Conservation (phyloP, 345 rosid genomes). For the Ceriops decandra region DNA sequence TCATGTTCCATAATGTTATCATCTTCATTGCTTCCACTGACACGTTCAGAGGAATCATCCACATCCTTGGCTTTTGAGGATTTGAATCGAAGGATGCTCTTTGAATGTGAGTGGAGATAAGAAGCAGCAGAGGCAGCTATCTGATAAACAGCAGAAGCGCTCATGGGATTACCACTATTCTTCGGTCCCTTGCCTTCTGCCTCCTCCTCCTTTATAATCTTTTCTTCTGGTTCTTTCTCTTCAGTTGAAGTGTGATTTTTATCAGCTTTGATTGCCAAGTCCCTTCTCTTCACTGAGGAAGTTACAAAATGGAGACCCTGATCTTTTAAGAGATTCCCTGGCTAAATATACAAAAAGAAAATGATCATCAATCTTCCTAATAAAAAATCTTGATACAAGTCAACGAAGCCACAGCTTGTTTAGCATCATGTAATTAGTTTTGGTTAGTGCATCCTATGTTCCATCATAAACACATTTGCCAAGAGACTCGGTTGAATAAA, state of each 20-base stretch:
- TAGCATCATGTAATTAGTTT: neutral
- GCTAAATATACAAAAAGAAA: conserved; percentile 38
- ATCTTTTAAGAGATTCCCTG: conserved; percentile 53
- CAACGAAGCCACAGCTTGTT: too few species aligned
- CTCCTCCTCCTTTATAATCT: conserved; percentile 26
- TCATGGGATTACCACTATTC: conserved; percentile 34
- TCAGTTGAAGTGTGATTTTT: conserved; percentile 35
- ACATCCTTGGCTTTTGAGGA: conserved; percentile 30
- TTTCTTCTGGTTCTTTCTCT: conserved; percentile 32
- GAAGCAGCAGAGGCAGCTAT: conserved; percentile 86
- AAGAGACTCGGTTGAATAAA: neutral
- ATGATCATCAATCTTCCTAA: conserved; percentile 1
- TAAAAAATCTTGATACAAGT: neutral
- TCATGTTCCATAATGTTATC: conserved; percentile 39
- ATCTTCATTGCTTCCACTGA: conserved; percentile 22
- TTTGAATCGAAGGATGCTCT: conserved; percentile 56
- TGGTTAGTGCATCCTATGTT: neutral
- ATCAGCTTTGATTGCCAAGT: conserved; percentile 40
- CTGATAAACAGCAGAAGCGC: conserved; percentile 69
- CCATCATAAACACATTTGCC: neutral
- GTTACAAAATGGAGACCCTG: conserved; percentile 63
- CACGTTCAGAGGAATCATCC: conserved; percentile 18
- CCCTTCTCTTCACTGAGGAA: conserved; percentile 72
- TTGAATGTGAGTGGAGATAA: conserved; percentile 69
- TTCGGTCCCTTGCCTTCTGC: conserved; percentile 31